These are phyloP conservation scores for Arthrobotrys megalospora DNA, from an alignment of 2,329 filamentous ascomycete genomes.

Conservation along the genomic window DNA sequence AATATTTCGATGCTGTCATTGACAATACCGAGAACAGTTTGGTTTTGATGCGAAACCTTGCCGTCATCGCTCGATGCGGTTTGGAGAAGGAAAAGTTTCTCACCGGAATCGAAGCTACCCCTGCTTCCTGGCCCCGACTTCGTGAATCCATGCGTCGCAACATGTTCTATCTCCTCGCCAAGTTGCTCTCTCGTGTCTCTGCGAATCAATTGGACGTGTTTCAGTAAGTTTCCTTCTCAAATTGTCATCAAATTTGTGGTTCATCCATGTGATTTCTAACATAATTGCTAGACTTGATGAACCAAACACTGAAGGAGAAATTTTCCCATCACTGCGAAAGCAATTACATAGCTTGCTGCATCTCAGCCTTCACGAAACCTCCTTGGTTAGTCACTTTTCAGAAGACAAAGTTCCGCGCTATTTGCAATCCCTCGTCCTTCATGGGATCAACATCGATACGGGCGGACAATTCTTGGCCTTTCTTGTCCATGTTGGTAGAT, in stretches of 20 bases:
- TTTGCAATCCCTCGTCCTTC: conserved; percentile 25
- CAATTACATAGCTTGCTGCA: conserved; percentile 8
- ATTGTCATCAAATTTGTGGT: not conserved
- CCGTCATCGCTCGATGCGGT: conserved; percentile 14
- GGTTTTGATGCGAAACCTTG: conserved; percentile 19
- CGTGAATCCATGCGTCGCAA: not conserved
- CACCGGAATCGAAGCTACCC: not conserved
- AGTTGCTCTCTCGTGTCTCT: conserved; percentile 6
- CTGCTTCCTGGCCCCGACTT: conserved; percentile 6
- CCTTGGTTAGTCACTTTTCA: conserved; percentile 16
- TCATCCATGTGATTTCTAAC: not conserved
- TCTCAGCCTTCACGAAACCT: conserved; percentile 35
- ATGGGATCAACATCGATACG: conserved; percentile 1
- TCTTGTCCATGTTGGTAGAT: conserved; percentile 3
- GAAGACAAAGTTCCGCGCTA: not conserved
- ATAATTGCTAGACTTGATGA: conserved; percentile 9
- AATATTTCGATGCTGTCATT: conserved; percentile 33
- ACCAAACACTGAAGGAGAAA: not conserved
- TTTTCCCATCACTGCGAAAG: conserved; percentile 10
- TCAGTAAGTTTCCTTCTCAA: not conserved
- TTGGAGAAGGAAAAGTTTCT: conserved; percentile 5
- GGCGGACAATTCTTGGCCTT: not conserved
- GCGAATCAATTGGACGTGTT: not conserved
- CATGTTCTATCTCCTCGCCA: conserved; percentile 6
- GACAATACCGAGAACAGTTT: conserved; percentile 26